phyloP scores from a whole-genome alignment of 2,329 filamentous ascomycete species.

The Xylaria sp. region DNA sequence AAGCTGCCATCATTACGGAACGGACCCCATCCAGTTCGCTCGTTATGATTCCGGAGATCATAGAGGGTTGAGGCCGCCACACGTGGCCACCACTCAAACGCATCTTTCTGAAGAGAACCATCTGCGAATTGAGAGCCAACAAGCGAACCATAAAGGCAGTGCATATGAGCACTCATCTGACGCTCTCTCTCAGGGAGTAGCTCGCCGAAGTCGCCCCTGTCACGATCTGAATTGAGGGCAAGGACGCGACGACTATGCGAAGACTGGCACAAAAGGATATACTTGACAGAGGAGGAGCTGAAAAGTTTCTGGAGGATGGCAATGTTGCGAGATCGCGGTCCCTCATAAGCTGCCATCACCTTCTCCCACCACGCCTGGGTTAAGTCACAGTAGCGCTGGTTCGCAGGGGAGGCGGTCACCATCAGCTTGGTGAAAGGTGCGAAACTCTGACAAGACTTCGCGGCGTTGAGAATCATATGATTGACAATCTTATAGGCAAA shows the following conservation, averaged over 20 bases:
- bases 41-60: constrained; percentile 64
- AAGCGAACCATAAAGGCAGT: constrained; percentile 55
- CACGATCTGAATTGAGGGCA: background rate
- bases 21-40: constrained; percentile 61
- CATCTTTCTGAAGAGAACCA: no score
- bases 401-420: constrained; percentile 13
- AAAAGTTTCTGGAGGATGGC: no score
- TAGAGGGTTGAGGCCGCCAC: constrained; percentile 43
- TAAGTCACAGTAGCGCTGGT: background rate
- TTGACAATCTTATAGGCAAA: no score
- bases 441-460: no score
- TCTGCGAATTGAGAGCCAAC: background rate
- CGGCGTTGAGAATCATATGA: no score
- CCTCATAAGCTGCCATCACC: no score
- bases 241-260: background rate
- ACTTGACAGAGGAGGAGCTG: no score
- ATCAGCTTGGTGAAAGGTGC: no score
- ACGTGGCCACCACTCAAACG: background rate
- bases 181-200: constrained; percentile 36
- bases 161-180: constrained; percentile 65
- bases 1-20: constrained; percentile 59
- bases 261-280: no score
- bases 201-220: constrained; percentile 24
- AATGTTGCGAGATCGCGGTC: no score
- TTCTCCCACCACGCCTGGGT: no score